Conservation (phyloP, 345 rosid species). For the Gossypium arboreum region DNA sequence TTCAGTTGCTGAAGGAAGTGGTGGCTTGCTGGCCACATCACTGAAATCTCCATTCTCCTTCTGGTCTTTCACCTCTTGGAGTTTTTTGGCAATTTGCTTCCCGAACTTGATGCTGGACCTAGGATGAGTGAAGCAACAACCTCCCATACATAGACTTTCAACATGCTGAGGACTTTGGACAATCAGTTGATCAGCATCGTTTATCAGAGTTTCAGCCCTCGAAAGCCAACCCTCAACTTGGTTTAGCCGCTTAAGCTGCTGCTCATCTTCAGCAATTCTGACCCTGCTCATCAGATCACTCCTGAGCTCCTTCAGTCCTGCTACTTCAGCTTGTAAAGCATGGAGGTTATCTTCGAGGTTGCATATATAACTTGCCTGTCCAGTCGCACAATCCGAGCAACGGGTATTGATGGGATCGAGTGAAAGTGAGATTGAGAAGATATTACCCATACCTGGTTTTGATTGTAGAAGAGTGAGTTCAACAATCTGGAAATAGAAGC, state of each 20-base stretch:
- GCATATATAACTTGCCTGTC: not conserved
- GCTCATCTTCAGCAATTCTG: not conserved
- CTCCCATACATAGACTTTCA: not conserved
- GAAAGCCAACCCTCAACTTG: conserved; percentile 10
- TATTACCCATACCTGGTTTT: not conserved
- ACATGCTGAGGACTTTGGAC: not conserved
- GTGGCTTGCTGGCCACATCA: not conserved
- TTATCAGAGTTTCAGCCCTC: not conserved
- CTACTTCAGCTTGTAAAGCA: not conserved
- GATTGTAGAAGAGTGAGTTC: no score
- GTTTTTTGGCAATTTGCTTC: not conserved
- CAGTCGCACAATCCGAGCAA: not conserved
- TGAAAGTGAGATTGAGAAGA: not conserved
- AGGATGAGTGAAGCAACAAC: not conserved
- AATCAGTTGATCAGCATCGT: not conserved
- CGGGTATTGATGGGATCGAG: not conserved
- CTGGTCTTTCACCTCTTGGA: not conserved
- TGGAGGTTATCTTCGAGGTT: not conserved
- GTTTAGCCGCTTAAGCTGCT: not conserved
- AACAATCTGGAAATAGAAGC: no score
- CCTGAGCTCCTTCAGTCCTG: not conserved
- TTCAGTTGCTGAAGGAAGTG: not conserved
- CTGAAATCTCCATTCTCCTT: not conserved
- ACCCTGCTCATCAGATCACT: not conserved
- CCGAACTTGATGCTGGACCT: not conserved